A percentile compares a stretch with the other conserved stretches of the same genome.
phyloP scores from a whole-genome alignment of 495 filamentous ascomycete species.

The Wilcoxina mikolae region DNA sequence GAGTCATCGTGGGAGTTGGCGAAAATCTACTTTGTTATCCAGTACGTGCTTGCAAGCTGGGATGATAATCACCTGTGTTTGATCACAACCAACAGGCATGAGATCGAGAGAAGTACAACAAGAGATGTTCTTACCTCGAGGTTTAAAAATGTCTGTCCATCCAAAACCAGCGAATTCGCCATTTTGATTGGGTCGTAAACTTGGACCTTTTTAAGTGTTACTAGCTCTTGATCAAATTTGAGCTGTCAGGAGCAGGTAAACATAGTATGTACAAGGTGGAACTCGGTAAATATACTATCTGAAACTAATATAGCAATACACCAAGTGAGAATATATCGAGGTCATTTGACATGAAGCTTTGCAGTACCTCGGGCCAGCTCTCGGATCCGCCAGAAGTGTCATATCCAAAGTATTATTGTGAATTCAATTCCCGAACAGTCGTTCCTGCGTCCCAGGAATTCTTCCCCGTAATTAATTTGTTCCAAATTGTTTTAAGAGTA shows the following conservation, averaged over 20 bases:
- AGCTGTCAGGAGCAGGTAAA: too few species aligned
- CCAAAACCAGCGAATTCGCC: slow-evolving; percentile 79
- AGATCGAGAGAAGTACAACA: too few species aligned
- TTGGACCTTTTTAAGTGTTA: slow-evolving; percentile 80
- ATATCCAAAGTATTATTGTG: slow-evolving; percentile 61
- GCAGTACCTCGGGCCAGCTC: slow-evolving; percentile 66
- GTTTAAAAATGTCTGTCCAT: slow-evolving; percentile 94
- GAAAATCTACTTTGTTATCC: slow-evolving; percentile 43
- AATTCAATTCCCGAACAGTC: slow-evolving; percentile 62
- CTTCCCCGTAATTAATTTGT: slow-evolving; percentile 68
- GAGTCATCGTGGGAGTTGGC: slow-evolving; percentile 84
- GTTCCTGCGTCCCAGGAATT: slow-evolving; percentile 88
- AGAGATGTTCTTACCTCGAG: slow-evolving; percentile 42
- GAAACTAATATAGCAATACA: slow-evolving; percentile 73
- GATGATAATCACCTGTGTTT: too few species aligned
- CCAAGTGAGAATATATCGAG: slow-evolving; percentile 85
- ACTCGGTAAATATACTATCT: slow-evolving; percentile 36
- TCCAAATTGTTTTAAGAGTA: slow-evolving; percentile 85
- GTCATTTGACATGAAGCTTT: slow-evolving; percentile 60
- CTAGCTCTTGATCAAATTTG: slow-evolving; percentile 74
- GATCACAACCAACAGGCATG: too few species aligned
- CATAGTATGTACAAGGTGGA: too few species aligned
- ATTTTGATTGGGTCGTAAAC: slow-evolving; percentile 92
- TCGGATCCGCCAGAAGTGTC: too few species aligned
- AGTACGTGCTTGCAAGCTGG: neutral